These are phyloP conservation scores for Barnettozyma siamensis DNA, from an alignment of 805 yeast genomes.

Conservation along the genomic window DNA sequence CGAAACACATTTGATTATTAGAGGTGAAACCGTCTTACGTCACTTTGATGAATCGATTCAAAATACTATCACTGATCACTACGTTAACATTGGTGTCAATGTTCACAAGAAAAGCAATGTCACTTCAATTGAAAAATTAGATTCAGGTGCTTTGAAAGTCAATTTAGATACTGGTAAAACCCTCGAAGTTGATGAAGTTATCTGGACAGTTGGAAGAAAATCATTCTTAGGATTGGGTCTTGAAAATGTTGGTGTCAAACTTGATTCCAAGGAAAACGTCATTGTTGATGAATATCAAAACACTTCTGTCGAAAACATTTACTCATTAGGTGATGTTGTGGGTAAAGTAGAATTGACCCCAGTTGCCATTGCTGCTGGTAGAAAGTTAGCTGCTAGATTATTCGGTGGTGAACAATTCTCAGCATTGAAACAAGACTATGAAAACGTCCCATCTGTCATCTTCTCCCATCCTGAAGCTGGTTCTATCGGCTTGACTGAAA, in stretches of 20 bases:
- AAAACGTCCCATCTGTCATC: slow-evolving; percentile 89
- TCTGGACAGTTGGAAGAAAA: slow-evolving; percentile 94
- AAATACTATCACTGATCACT: slow-evolving; percentile 71
- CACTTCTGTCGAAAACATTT: slow-evolving; percentile 64
- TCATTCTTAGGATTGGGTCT: slow-evolving; percentile 70
- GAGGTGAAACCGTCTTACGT: slow-evolving; percentile 89
- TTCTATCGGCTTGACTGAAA: slow-evolving; percentile 80
- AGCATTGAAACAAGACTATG: slow-evolving; percentile 76
- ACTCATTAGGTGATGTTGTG: slow-evolving; percentile 89
- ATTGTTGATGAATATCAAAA: slow-evolving; percentile 85
- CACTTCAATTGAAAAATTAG: slow-evolving; percentile 40
- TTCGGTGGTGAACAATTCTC: slow-evolving; percentile 74
- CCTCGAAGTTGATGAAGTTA: slow-evolving; percentile 68
- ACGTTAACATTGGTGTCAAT: slow-evolving; percentile 74
- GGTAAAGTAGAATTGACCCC: slow-evolving; percentile 95
- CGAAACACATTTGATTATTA: slow-evolving; percentile 79
- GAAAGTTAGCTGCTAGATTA: slow-evolving; percentile 85
- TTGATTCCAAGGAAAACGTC: slow-evolving; percentile 56
- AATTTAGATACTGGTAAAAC: slow-evolving; percentile 34
- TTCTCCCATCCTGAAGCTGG: slow-evolving; percentile 99
- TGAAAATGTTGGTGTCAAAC: slow-evolving; percentile 67
- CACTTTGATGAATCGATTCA: slow-evolving; percentile 81
- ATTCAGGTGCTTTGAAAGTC: slow-evolving; percentile 44
- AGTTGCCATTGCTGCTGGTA: slow-evolving; percentile 97
- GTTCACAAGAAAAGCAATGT: slow-evolving; percentile 66